Evolutionary conservation across 208 protist genomes (phyloP).

Genomic region (Acanthamoeba culbertsoni): DNA sequence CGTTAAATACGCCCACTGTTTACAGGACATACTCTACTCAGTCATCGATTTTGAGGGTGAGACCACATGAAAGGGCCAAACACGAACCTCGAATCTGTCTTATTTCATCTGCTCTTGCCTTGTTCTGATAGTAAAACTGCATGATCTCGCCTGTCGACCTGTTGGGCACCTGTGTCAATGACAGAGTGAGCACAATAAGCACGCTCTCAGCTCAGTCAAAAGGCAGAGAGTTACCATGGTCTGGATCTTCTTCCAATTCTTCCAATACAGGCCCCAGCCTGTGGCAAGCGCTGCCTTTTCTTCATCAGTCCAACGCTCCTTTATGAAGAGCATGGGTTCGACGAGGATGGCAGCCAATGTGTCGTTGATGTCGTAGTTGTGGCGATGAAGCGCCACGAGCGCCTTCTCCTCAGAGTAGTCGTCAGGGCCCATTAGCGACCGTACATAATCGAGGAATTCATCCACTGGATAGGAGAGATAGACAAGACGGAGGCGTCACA

Average conservation of each 20-base stretch:
- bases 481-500: not conserved
- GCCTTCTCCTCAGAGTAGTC: conserved; percentile 8
- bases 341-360: not conserved
- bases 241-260: not conserved
- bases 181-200: not conserved
- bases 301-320: not conserved
- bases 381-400: not conserved
- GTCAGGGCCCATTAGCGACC: not conserved
- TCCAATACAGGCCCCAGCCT: not conserved
- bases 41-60: not conserved
- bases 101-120: not conserved
- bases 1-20: not conserved
- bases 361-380: not conserved
- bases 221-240: not conserved
- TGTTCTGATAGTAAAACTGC: conserved; percentile 39
- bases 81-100: not conserved
- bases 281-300: not conserved
- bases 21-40: not conserved
- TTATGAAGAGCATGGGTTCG: not conserved
- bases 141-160: conserved; percentile 16
- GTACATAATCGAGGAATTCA: not conserved
- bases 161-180: not conserved
- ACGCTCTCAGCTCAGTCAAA: not conserved
- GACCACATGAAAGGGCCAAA: not conserved
- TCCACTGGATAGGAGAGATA: not conserved